These are phyloP conservation scores for Rhynchospora tenuis DNA, from an alignment of 176 grass and related monocot genomes.

Conservation along the genomic window DNA sequence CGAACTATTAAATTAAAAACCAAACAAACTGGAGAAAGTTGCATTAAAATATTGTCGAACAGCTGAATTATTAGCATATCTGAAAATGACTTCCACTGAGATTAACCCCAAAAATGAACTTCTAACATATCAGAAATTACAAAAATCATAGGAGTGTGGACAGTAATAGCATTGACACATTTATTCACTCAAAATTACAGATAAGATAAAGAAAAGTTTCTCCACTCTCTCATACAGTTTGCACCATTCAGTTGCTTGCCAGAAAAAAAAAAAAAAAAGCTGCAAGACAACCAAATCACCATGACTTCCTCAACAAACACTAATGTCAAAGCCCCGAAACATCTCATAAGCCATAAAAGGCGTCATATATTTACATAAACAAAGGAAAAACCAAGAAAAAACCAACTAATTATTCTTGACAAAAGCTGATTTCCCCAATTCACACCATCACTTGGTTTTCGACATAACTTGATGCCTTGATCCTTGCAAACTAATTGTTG, in stretches of 20 bases:
- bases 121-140: neutral
- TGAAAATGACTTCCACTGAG: neutral
- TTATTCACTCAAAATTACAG: neutral
- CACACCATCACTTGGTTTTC: constrained; percentile 6
- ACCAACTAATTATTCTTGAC: neutral
- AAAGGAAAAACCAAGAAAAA: too few species aligned
- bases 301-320: neutral
- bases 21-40: neutral
- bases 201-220: neutral
- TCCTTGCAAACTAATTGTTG: neutral
- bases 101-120: neutral
- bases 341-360: neutral
- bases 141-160: neutral
- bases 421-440: neutral
- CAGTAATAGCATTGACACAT: neutral
- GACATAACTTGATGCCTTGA: neutral
- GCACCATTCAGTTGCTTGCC: neutral
- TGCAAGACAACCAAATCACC: neutral
- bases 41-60: neutral
- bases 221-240: neutral
- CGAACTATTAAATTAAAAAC: neutral
- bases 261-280: neutral
- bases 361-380: constrained; percentile 1
- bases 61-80: neutral
- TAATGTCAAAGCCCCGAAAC: neutral